These are phyloP conservation scores for Sinapis alba DNA, from an alignment of 441 rosid species.

Conservation along the genomic window DNA sequence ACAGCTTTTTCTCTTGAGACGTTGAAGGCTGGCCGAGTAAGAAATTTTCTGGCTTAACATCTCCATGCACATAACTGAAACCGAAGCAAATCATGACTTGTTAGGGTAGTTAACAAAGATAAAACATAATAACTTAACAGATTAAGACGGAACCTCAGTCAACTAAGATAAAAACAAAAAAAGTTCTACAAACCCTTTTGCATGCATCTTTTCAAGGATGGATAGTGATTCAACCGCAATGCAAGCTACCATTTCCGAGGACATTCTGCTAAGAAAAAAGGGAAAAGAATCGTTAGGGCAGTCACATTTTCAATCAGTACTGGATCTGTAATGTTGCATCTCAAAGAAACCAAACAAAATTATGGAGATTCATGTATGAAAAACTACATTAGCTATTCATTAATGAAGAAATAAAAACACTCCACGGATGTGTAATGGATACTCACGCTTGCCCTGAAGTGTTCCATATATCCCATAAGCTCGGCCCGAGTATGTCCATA, in stretches of 20 bases:
- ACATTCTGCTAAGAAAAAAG: constrained; percentile 56
- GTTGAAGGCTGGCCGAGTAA: constrained; percentile 97
- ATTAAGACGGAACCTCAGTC: constrained; percentile 10
- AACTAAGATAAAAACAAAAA: neutral
- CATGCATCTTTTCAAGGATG: constrained; percentile 95
- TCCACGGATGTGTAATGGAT: constrained; percentile 10
- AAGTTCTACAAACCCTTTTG: constrained; percentile 68
- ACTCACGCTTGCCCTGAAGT: constrained; percentile 96
- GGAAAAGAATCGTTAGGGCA: constrained; percentile 21
- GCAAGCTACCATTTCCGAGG: constrained; percentile 98
- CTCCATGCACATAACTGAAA: constrained; percentile 96
- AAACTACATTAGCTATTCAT: neutral
- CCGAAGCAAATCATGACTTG: constrained; percentile 17
- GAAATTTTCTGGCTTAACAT: constrained; percentile 98
- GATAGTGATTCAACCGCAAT: constrained; percentile 93
- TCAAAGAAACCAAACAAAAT: neutral
- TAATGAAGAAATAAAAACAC: neutral
- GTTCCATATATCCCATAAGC: constrained; percentile 99
- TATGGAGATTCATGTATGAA: neutral
- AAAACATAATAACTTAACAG: constrained; percentile 16
- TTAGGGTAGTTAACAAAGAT: constrained; percentile 12
- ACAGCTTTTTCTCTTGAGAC: constrained; percentile 88
- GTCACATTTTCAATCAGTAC: neutral
- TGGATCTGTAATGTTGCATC: neutral
- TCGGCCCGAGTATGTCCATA: constrained; percentile 99